Base-by-base conservation (phyloP, 352 stramenopile species). In the Phytophthora pisi region DNA sequence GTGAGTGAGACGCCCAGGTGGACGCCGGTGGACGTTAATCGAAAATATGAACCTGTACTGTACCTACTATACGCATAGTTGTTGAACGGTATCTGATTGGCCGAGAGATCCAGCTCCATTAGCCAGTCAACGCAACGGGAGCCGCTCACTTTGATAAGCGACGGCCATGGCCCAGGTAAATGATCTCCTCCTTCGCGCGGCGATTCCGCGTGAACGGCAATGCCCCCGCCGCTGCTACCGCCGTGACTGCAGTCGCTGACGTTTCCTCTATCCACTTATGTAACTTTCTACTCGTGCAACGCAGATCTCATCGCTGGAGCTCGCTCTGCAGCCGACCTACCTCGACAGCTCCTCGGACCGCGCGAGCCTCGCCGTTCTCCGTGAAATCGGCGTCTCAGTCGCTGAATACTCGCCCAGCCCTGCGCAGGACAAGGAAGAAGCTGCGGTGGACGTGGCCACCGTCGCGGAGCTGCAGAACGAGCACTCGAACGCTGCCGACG, bases 281-380 rank as follows among this genome's bases (percentile, higher is more conserved):
- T 42, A 4, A 16, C 9, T 63, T 8, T 65, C 6, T 40, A 23
- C 11, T 24, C 10, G 1, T 51, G 2, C 9, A 23, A 40, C 11
- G 15, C 20, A 78, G 72, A 56, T 47, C n/a, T 68, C 53, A 49
- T 57, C 46, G 42, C 47, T 73, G 18, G 63, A 84, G 57, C 67
- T 86, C 57, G 64, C 68, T 63, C 55, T 90, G 51, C 81, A 79
- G 26, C 74, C 75, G 51, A 82, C 79, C 31, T 93, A 89, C 60
- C 79, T 91, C 31, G 86, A 93, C 69, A 81, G 74, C 61, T 51
- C 70, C 18, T 76, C 70, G 16, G 82, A 93, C 68, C 77, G 80
- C 49, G 83, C 86, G 4, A 92, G 77, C 23, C 68, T 85, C 34
- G 78, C 74, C 16, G 74, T 91, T 74, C 78, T 93, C 31, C 61